Conservation (phyloP, 1,139 yeast genomes). For the Candida sanyaensis region DNA sequence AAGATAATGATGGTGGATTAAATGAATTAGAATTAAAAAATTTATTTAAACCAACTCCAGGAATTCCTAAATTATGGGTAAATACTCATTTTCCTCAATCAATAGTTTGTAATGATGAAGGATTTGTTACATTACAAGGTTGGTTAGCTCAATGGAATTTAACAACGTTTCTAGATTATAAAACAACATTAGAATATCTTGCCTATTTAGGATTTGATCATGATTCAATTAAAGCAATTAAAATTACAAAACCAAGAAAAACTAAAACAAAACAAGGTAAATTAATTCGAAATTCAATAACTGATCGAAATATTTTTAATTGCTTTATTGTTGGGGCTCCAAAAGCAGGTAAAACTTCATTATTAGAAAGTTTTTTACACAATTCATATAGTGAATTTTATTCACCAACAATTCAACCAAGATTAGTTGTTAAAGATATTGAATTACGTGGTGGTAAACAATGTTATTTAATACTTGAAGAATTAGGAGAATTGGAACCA, state of each 20-base stretch:
- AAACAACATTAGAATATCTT: constrained; percentile 80
- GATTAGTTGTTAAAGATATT: constrained; percentile 88
- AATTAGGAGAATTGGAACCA: constrained; percentile 82
- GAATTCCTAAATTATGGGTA: constrained; percentile 83
- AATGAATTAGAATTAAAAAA: constrained; percentile 67
- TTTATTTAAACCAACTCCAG: constrained; percentile 87
- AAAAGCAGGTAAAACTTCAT: constrained; percentile 81
- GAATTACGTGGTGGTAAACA: constrained; percentile 95
- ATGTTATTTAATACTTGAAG: constrained; percentile 87
- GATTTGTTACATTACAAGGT: constrained; percentile 89
- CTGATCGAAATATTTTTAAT: constrained; percentile 87
- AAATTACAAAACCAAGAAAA: constrained; percentile 80
- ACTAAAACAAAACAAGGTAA: constrained; percentile 64
- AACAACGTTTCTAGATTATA: constrained; percentile 85
- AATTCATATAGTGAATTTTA: constrained; percentile 71
- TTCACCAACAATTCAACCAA: constrained; percentile 80
- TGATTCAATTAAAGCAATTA: constrained; percentile 59
- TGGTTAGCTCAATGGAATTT: constrained; percentile 99
- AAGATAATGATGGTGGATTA: constrained; percentile 94
- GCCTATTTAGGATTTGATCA: constrained; percentile 82
- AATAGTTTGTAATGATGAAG: constrained; percentile 86
- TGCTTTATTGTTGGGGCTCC: constrained; percentile 87
- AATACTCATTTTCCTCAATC: constrained; percentile 84
- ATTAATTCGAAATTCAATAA: constrained; percentile 65
- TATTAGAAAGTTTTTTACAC: constrained; percentile 78